Percentiles rank a stretch among this genome's conserved stretches.
These are phyloP conservation scores for Cyclotella cryptica DNA, from an alignment of 108 stramenopile species.

Conservation along the genomic window DNA sequence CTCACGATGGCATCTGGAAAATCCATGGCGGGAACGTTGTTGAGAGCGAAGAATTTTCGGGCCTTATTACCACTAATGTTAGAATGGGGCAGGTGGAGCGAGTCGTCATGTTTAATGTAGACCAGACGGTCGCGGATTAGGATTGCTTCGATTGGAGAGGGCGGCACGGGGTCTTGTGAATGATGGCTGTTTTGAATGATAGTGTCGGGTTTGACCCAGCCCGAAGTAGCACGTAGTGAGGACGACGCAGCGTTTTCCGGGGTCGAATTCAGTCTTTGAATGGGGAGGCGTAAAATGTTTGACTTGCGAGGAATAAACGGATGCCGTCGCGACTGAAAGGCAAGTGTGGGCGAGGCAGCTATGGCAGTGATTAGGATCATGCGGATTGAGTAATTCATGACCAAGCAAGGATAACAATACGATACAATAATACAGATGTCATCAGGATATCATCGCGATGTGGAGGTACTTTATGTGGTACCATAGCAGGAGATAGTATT, in stretches of 20 bases:
- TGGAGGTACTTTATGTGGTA: too few relatives aligned
- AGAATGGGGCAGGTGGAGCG: conserved; percentile 64
- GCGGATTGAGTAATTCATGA: neutral
- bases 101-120: conserved; percentile 83
- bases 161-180: conserved; percentile 3
- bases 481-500: too few relatives aligned
- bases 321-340: neutral
- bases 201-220: conserved; percentile 4
- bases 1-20: conserved; percentile 84
- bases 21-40: conserved; percentile 54
- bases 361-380: neutral
- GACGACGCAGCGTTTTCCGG: neutral
- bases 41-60: conserved; percentile 76
- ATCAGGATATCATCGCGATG: too few relatives aligned
- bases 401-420: too few relatives aligned
- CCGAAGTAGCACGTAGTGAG: neutral
- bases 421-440: too few relatives aligned
- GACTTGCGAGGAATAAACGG: too few relatives aligned
- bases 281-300: neutral
- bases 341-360: neutral
- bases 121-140: conserved; percentile 67
- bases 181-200: neutral
- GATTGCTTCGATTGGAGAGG: conserved; percentile 71
- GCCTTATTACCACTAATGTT: conserved; percentile 89
- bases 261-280: neutral